Base-by-base conservation (phyloP, 2,329 filamentous ascomycete genomes). In the Nemania sp. region DNA sequence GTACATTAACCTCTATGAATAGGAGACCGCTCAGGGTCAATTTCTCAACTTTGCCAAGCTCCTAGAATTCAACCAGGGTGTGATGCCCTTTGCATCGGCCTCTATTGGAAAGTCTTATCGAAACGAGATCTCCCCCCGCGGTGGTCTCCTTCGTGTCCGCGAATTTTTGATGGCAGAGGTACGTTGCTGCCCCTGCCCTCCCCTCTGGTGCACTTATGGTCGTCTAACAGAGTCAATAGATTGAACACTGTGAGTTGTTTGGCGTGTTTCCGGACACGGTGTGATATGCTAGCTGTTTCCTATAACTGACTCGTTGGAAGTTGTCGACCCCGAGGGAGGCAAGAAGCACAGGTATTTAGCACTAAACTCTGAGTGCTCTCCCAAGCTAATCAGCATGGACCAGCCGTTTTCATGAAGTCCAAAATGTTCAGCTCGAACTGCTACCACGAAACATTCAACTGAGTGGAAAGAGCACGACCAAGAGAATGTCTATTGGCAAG, bases 161-260 rank as follows among this genome's bases (percentile, higher is more conserved):
- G 94, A 99, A 73, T 97, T 99, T 77, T 76, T 97, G 66, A 97
- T 99, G 94, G 94, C 93, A 20, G 94, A 99, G 76, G n/a, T n/a
- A n/a, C n/a, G n/a, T n/a, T n/a, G n/a, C n/a, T n/a, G n/a, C n/a
- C n/a, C n/a, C n/a, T n/a, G n/a, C n/a, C n/a, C n/a, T n/a, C n/a
- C n/a, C n/a, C n/a, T n/a, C n/a, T n/a, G n/a, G n/a, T n/a, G n/a
- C n/a, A n/a, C n/a, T n/a, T n/a, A n/a, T n/a, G n/a, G n/a, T n/a
- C n/a, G n/a, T n/a, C n/a, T n/a, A n/a, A n/a, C n/a, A n/a, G n/a
- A n/a, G n/a, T n/a, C n/a, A n/a, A n/a, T n/a, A n/a, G n/a, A 96
- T 99, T 65, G 94, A 99, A 78, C 94, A 99, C 74, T 99, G 52
- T 41, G n/a, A n/a, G n/a, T n/a, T n/a, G n/a, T n/a, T n/a, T n/a